These are phyloP conservation scores for Warburgia ugandensis DNA, from an alignment of 164 flowering plant species.

Conservation along the genomic window DNA sequence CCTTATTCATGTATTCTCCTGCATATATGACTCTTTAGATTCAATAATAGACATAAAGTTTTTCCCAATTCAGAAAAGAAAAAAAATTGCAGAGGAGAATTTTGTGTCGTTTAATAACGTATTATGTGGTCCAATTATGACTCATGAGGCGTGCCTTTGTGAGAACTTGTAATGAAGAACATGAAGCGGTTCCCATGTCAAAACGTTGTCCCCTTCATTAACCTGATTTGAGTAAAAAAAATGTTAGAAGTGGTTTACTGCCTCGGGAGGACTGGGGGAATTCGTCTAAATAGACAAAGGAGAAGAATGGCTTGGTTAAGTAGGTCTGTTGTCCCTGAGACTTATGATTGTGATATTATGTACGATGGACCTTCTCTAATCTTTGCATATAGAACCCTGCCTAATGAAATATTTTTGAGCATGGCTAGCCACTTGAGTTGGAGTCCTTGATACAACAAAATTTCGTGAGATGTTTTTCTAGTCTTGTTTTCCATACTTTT, in stretches of 20 bases:
- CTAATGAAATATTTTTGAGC: constrained; percentile 75
- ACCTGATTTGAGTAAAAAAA: constrained; percentile 46
- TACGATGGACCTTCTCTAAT: constrained; percentile 70
- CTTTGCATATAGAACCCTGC: constrained; percentile 62
- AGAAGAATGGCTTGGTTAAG: constrained; percentile 29
- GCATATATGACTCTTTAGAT: too few species aligned
- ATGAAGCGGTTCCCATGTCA: constrained; percentile 30
- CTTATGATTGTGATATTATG: constrained; percentile 70
- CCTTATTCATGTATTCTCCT: too few species aligned
- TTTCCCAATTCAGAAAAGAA: too few species aligned
- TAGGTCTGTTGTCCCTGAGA: constrained; percentile 33
- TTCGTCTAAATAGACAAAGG: constrained; percentile 23
- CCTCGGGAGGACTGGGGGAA: constrained; percentile 17
- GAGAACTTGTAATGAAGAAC: constrained; percentile 29
- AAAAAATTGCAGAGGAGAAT: too few species aligned
- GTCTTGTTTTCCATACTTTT: constrained; percentile 76
- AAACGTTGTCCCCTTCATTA: constrained; percentile 31
- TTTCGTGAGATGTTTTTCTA: constrained; percentile 79
- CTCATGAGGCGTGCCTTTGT: constrained; percentile 29
- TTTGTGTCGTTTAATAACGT: too few species aligned
- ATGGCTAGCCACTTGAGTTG: constrained; percentile 85
- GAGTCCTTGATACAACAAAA: constrained; percentile 60
- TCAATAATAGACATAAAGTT: too few species aligned
- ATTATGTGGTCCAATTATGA: constrained; percentile 30
- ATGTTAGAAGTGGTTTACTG: constrained; percentile 9